Base-by-base conservation (phyloP, 2,329 filamentous ascomycete species). In the Neonectria ditissima region DNA sequence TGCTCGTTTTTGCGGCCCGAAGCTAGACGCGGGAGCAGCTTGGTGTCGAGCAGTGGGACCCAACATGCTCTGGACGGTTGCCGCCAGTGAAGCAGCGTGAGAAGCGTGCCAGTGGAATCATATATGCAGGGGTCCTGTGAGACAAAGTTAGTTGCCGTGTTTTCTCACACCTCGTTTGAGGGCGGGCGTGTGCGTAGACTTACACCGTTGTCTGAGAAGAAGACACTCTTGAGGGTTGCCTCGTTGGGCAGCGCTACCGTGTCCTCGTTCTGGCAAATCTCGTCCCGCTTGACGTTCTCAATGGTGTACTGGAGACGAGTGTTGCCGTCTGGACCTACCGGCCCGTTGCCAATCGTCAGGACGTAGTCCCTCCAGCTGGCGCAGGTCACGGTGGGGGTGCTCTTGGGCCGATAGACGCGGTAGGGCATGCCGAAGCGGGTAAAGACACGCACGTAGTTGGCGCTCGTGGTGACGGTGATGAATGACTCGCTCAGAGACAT, bases 321-420 rank as follows among this genome's bases (percentile, higher is more conserved):
- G 60, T 85, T 87, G 18, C 96, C 95, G 74, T 96, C 91, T 10
- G 89, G 87, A 13, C 90, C 90, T 34, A 97, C 87, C 0, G 96
- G 89, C 0, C 97, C 97, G 73, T 99, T 99, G 57, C 95, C 95
- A 70, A 99, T 88, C 0, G 94, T 97, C 76, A 98, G 86, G n/a
- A 99, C 91, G 77, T 98, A 98, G 81, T 99, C 94, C 68, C 91
- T 87, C 92, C 93, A 98, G 71, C 93, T 95, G 1, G 94, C 93
- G 74, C 96, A 99, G 0, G 94, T 96, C 20, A 99, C 94, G 55
- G 93, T 92, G 2, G 95, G 94, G 3, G 88, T 89, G 78, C 91
- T 94, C 82, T 98, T 98, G 67, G 97, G 94, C 24, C 96, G 87
- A 78, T 97, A 97, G 1, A 99, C 90, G 53, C 92, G 90, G 70